Conservation (phyloP, 225 moss, liverwort and hornwort species). For the Sphagnum tenellum region DNA sequence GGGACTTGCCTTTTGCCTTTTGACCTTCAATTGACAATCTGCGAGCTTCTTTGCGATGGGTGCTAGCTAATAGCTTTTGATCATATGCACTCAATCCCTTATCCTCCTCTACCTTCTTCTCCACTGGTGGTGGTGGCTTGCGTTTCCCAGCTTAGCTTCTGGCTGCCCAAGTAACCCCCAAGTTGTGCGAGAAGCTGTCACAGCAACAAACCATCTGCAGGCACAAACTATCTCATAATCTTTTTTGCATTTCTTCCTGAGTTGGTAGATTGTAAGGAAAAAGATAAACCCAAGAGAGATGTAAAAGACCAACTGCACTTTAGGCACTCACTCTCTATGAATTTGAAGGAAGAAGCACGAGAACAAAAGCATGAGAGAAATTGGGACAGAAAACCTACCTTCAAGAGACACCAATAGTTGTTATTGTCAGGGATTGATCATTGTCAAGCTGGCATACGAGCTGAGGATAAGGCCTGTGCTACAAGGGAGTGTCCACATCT, state of each 20-base stretch:
- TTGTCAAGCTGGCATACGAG: slow-evolving; percentile 20
- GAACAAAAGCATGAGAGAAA: too few relatives aligned
- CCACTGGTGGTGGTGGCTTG: slow-evolving; percentile 38
- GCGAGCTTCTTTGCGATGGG: slow-evolving; percentile 69
- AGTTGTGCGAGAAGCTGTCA: slow-evolving; percentile 27
- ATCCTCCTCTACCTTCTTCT: slow-evolving; percentile 45
- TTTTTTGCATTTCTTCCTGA: too few relatives aligned
- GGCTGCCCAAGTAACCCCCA: slow-evolving; percentile 35
- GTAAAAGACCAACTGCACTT: too few relatives aligned
- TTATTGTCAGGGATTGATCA: slow-evolving; percentile 4
- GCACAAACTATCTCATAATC: neutral
- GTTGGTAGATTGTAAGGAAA: neutral
- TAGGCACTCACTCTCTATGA: neutral
- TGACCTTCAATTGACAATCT: slow-evolving; percentile 40
- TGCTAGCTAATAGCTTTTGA: slow-evolving; percentile 63
- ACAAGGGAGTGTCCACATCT: slow-evolving; percentile 2
- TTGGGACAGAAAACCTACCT: too few relatives aligned
- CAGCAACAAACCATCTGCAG: slow-evolving; percentile 28
- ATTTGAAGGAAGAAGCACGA: too few relatives aligned
- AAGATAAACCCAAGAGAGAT: neutral
- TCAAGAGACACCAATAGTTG: neutral
- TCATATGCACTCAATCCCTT: slow-evolving; percentile 72
- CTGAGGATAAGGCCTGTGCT: neutral
- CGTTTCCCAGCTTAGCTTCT: slow-evolving; percentile 62
- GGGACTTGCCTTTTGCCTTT: slow-evolving; percentile 49